Conservation (phyloP, 2,329 filamentous ascomycete species). For the Massarina eburnea region DNA sequence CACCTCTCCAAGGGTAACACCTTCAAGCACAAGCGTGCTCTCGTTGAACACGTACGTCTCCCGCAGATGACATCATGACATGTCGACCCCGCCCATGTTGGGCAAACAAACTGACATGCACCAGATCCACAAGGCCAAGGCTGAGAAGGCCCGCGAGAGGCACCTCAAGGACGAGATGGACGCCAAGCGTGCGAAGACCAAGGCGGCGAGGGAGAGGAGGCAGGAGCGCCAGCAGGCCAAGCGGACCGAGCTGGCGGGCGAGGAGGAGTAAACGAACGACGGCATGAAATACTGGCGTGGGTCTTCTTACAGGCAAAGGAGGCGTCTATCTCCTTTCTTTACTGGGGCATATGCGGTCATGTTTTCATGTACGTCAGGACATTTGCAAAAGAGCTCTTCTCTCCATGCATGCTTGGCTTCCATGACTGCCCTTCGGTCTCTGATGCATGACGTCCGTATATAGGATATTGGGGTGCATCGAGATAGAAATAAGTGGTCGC, state of each 20-base stretch:
- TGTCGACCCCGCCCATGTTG: conserved; percentile 19
- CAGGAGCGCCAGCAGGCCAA: conserved; percentile 87
- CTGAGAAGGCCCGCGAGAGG: conserved; percentile 96
- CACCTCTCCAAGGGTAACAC: conserved; percentile 99
- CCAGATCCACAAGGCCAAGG: conserved; percentile 99
- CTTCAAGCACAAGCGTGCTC: conserved; percentile 99
- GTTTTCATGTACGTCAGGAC: conserved; percentile 48
- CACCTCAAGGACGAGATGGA: conserved; percentile 99
- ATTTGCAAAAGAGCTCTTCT: conserved; percentile 41
- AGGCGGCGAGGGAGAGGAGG: conserved; percentile 99
- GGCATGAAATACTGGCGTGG: conserved; percentile 46
- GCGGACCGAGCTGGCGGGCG: conserved; percentile 81
- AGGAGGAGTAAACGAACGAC: conserved; percentile 53
- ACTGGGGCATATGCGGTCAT: conserved; percentile 47
- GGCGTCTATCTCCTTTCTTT: conserved; percentile 43
- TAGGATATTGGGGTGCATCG: conserved; percentile 38
- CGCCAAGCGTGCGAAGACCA: conserved; percentile 99
- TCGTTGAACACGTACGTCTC: conserved; percentile 96
- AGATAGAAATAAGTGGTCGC: conserved; percentile 36
- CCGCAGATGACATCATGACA: conserved; percentile 41
- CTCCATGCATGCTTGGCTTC: conserved; percentile 40
- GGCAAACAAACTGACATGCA: conserved; percentile 28
- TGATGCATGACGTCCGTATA: conserved; percentile 42
- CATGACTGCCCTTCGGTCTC: conserved; percentile 33
- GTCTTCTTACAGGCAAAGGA: conserved; percentile 45